Percentiles rank a stretch among this genome's conserved stretches.
These are phyloP conservation scores for Rhodotorula glutinis DNA, from an alignment of 1,284 basidiomycete genomes.

Conservation along the genomic window DNA sequence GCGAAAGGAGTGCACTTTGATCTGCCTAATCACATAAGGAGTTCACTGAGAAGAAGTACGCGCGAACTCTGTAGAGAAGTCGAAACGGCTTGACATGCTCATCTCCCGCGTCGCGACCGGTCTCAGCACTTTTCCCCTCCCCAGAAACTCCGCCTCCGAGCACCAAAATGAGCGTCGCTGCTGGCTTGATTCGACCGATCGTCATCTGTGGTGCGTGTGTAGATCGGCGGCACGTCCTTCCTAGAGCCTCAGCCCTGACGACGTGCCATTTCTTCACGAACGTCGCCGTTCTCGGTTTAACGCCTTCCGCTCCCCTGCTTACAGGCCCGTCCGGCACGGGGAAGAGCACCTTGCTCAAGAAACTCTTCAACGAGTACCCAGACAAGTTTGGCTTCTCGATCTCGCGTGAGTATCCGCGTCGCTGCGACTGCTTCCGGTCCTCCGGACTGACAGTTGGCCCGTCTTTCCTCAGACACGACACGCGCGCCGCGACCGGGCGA, in stretches of 20 bases:
- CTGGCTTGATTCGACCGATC: constrained; percentile 26
- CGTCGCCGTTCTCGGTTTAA: background rate
- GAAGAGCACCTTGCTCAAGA: constrained; percentile 84
- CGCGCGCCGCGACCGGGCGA: constrained; percentile 81
- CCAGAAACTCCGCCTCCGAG: no score
- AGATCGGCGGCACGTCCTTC: no score
- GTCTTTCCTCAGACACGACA: constrained; percentile 71
- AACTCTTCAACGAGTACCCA: constrained; percentile 77
- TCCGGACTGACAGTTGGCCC: background rate
- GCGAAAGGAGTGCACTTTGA: no score
- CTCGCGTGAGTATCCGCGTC: constrained; percentile 64
- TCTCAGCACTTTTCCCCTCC: background rate
- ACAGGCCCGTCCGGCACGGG: constrained; percentile 82
- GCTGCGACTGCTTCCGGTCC: constrained; percentile 17
- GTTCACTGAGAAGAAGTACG: background rate
- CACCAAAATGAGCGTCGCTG: background rate
- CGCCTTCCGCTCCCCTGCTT: background rate
- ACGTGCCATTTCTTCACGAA: no score
- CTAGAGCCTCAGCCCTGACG: no score
- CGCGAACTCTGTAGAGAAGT: no score
- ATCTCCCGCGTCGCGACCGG: background rate
- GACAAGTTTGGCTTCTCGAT: constrained; percentile 90
- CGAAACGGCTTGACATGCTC: background rate
- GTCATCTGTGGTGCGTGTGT: constrained; percentile 33
- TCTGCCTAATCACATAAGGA: no score